These are phyloP conservation scores for Rhizopogon salebrosus DNA, from an alignment of 768 basidiomycete species.

Conservation along the genomic window DNA sequence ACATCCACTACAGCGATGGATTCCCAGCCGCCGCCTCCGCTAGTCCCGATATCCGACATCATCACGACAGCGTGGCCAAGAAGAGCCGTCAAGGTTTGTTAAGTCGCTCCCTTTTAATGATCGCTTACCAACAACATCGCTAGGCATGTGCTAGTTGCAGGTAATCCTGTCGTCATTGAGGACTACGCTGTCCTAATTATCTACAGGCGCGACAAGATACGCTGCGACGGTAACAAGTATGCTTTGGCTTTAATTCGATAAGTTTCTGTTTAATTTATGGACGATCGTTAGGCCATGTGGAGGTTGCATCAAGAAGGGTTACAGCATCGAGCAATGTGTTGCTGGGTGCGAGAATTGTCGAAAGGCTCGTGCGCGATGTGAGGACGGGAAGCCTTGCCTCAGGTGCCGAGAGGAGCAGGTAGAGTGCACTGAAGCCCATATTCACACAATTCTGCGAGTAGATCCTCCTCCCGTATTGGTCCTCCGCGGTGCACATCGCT, in stretches of 20 bases:
- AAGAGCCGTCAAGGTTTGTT: constrained; percentile 45
- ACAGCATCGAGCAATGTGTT: constrained; percentile 46
- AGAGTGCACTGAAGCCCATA: constrained; percentile 43
- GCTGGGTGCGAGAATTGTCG: constrained; percentile 61
- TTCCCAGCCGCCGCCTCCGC: constrained; percentile 27
- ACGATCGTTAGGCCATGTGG: constrained; percentile 44
- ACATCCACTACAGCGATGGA: constrained; percentile 27
- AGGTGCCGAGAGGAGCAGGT: constrained; percentile 30
- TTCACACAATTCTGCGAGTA: constrained; percentile 16
- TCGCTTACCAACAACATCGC: constrained; percentile 9
- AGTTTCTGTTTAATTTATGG: not conserved
- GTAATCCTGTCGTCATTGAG: constrained; percentile 16
- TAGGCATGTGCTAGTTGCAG: constrained; percentile 62
- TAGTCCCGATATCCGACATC: constrained; percentile 37
- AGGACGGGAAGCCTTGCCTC: constrained; percentile 32
- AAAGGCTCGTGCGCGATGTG: constrained; percentile 40
- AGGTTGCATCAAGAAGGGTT: constrained; percentile 52
- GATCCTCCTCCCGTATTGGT: constrained; percentile 21
- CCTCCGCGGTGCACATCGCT: constrained; percentile 20
- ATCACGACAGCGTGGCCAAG: constrained; percentile 42
- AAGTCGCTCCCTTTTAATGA: constrained; percentile 2
- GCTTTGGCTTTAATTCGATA: constrained; percentile 7
- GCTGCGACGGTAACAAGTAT: constrained; percentile 52
- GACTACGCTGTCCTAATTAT: not conserved
- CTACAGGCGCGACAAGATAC: constrained; percentile 54